Base-by-base conservation (phyloP, 2,329 filamentous ascomycete genomes). In the Mariannaea sp. region DNA sequence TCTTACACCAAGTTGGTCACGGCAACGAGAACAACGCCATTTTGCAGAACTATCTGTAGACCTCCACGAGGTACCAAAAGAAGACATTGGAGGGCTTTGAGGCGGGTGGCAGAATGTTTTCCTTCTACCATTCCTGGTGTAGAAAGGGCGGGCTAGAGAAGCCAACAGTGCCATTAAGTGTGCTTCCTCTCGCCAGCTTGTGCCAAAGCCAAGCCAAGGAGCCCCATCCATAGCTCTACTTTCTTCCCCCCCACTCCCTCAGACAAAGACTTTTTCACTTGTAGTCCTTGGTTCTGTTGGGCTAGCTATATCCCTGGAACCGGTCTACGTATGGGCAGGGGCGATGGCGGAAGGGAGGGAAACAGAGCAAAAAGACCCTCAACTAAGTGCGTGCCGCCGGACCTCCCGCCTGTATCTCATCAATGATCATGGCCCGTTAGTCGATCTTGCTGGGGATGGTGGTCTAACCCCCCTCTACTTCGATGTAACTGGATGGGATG, bases 381-480 rank as follows among this genome's bases (percentile, higher is more conserved):
- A 63, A 49, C 50, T 42, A 47, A 26, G 14, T 35, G 45, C 49
- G 57, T 53, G 56, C 32, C 54, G 59, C 63, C 61, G 62, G 61
- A 53, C 57, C 55, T 65, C 51, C 62, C 61, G 48, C 26, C 53
- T 61, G 58, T 57, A 64, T 62, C 59, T 64, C 48, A 57, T 63
- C 61, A 58, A 47, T 56, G 60, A 51, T 50, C 22, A 24, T 24
- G 22, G 22, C 22, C 58, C 49, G 56, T 65, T 61, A 64, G 62
- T 64, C 62, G 62, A 65, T 65, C 62, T 57, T 57, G 51, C 56
- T 52, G 48, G 58, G 61, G 32, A 14, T 7, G 3, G 13, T 33
- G n/a, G n/a, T n/a, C 8, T 16, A 7, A 36, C n/a, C 14, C 19
- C 17, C 33, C 33, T 36, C 33, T 14, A 14, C 17, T 8, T 17